Base-by-base conservation (phyloP, 148 eudicot species). In the Vaccinium corymbosum region DNA sequence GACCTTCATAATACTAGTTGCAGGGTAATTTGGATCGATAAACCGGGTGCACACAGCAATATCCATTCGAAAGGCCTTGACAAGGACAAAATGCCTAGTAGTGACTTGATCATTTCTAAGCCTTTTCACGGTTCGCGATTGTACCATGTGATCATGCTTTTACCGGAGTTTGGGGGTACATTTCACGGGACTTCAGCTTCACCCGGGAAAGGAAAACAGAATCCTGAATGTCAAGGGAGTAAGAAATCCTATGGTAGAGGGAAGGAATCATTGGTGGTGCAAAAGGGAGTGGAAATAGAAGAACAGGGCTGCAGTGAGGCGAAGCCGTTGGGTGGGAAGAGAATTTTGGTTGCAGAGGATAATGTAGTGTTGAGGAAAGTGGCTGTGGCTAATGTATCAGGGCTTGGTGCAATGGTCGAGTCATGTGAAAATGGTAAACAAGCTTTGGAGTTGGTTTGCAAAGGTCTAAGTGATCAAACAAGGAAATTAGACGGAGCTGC, bases 51-150 rank as follows among this genome's bases (percentile, higher is more conserved):
- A 6, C 84, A 77, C 5, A 17, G 73, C 19, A 83, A 75, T 81
- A 85, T 86, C 17, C 87, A 89, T 66, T 87, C 85, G 20, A 83
- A 86, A 19, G 92, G 91, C 53, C 86, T 92, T 11, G 76, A 87
- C 52, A 90, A 91, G 46, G 90, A 87, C 62, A 88, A 85, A 79
- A 90, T 95, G 16, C 91, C 95, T n/a, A 73, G 76, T 9, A 84
- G 86, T 0, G 99, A 96, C 81, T 61, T 85, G 27, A 87, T 94
- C 68, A 89, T 93, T 20, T 87, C 91, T 0, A 91, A 91, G 83
- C 98, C 99, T 3, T 86, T 96, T 59, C 99, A 96, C 85, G 98
- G 98, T n/a, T 89, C 92, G 11, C 91, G 94, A 22, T 86, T 96
- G 80, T 80, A 74, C 32, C 85, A 78, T 56, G 85, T 90, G 42